Conservation (phyloP, 177 flowering plant genomes). For the Tripterygium wilfordii region DNA sequence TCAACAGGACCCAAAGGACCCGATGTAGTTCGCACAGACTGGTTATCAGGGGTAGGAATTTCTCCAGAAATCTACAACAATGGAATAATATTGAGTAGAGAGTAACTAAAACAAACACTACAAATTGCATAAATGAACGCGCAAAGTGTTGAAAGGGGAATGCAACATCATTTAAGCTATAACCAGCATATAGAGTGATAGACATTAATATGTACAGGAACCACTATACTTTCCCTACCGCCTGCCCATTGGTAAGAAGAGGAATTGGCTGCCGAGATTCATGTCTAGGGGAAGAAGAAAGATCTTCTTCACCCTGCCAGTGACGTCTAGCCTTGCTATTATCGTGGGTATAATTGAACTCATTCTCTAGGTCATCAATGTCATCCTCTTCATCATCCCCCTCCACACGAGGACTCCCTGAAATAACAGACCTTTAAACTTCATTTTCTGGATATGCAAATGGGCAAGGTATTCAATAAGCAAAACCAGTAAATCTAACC, state of each 20-base stretch:
- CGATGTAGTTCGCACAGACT: slow-evolving; percentile 82
- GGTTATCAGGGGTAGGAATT: slow-evolving; percentile 77
- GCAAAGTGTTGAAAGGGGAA: too few species aligned
- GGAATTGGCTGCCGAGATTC: slow-evolving; percentile 77
- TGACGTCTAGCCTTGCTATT: slow-evolving; percentile 50
- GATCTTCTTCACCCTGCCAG: slow-evolving; percentile 84
- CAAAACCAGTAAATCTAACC: slow-evolving; percentile 37
- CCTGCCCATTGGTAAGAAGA: slow-evolving; percentile 83
- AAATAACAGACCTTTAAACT: slow-evolving; percentile 8
- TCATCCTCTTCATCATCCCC: slow-evolving; percentile 98
- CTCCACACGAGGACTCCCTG: slow-evolving; percentile 94
- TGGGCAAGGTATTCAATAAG: too few species aligned
- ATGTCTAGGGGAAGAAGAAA: slow-evolving; percentile 77
- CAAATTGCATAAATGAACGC: too few species aligned
- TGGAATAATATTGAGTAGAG: too few species aligned
- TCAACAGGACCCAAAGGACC: slow-evolving; percentile 88
- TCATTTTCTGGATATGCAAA: too few species aligned
- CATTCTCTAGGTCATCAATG: slow-evolving; percentile 88
- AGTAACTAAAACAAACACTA: too few species aligned
- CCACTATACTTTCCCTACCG: slow-evolving; percentile 37
- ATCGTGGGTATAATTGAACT: slow-evolving; percentile 62
- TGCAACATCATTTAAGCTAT: too few species aligned
- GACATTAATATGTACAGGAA: neutral
- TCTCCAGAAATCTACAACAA: slow-evolving; percentile 98
- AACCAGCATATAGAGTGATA: too few species aligned